Conservation (phyloP, 345 rosid species). For the Boechera divaricarpa region DNA sequence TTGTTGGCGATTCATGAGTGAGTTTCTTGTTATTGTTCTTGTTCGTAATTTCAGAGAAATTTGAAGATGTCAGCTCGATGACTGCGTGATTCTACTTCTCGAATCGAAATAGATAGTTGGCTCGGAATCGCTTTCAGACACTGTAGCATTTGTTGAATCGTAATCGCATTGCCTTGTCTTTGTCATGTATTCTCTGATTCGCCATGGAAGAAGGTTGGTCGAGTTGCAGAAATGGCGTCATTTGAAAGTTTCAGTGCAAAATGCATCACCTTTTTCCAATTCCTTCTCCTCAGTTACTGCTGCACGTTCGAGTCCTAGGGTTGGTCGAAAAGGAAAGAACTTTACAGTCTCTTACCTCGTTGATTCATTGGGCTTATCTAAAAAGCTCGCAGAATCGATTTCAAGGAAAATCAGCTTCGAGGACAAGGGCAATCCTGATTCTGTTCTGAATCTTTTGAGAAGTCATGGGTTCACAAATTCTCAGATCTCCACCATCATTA, state of each 20-base stretch:
- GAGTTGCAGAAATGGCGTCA: conserved; percentile 7
- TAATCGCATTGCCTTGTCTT: neutral
- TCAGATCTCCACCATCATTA: neutral
- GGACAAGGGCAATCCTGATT: neutral
- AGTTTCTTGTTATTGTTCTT: neutral
- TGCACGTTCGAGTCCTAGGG: too few relatives aligned
- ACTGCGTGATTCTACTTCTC: neutral
- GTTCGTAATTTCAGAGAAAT: neutral
- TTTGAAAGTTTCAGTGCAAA: neutral
- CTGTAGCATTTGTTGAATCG: too few relatives aligned
- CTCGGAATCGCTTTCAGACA: neutral
- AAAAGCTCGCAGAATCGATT: neutral
- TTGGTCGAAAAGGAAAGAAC: neutral
- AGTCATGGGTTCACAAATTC: neutral
- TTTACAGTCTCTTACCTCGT: neutral
- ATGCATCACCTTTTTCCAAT: neutral
- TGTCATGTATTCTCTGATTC: conserved; percentile 5
- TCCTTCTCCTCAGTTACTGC: neutral
- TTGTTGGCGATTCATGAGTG: too few relatives aligned
- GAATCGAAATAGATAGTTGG: neutral
- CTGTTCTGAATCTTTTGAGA: neutral
- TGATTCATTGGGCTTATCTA: neutral
- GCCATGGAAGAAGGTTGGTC: neutral
- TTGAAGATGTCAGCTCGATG: neutral
- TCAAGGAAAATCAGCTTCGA: neutral